Evolutionary conservation across 345 rosid genomes (phyloP).

Genomic region (Combretum micranthum): DNA sequence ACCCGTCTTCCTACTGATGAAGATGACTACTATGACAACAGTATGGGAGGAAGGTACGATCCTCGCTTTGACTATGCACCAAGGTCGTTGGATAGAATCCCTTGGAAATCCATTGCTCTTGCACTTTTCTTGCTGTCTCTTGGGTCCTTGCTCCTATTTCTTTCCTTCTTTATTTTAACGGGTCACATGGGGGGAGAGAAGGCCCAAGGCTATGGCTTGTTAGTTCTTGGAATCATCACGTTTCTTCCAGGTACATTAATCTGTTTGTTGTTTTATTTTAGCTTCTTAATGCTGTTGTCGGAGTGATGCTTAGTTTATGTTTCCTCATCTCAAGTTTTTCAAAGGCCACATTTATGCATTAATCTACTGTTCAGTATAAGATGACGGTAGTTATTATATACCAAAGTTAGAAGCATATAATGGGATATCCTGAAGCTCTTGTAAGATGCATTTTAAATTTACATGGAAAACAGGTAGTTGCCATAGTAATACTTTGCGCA

Average conservation of each 20-base stretch:
- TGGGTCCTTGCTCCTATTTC: slow-evolving; percentile 28
- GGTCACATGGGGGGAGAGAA: slow-evolving; percentile 38
- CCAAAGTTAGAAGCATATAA: too few relatives aligned
- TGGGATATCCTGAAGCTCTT: too few relatives aligned
- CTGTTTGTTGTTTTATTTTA: not conserved
- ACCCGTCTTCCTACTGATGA: slow-evolving; percentile 8
- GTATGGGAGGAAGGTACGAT: slow-evolving; percentile 5
- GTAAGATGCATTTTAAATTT: too few relatives aligned
- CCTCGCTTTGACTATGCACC: slow-evolving; percentile 14
- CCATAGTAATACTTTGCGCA: too few relatives aligned
- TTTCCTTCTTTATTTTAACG: slow-evolving; percentile 27
- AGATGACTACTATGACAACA: slow-evolving; percentile 1
- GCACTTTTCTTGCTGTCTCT: slow-evolving; percentile 27
- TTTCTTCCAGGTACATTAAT: slow-evolving; percentile 27
- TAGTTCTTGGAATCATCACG: slow-evolving; percentile 24
- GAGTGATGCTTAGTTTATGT: not conserved
- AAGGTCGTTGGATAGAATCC: slow-evolving; percentile 19
- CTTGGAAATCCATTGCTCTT: slow-evolving; percentile 35
- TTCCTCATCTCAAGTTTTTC: not conserved
- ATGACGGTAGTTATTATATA: too few relatives aligned
- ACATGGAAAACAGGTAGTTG: too few relatives aligned
- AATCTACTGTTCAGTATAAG: too few relatives aligned
- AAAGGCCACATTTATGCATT: too few relatives aligned
- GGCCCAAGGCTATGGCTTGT: slow-evolving; percentile 33
- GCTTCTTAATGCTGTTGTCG: not conserved